phyloP scores from a whole-genome alignment of 129 eudicot genomes.

The Saussurea involucrata region DNA sequence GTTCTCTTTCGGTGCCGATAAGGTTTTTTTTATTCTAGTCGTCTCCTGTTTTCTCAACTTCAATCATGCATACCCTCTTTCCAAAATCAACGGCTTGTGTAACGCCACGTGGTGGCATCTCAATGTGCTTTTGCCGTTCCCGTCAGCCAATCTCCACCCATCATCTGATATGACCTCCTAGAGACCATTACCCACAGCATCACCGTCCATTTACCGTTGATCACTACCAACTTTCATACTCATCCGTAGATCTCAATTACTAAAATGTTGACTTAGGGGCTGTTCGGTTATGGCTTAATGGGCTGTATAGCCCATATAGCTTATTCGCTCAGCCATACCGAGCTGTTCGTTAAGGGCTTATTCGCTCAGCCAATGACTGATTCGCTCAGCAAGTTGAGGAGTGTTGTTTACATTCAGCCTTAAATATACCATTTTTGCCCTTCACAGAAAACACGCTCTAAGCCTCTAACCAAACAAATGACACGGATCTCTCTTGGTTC shows the following conservation, averaged over 20 bases:
- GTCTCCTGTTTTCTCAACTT: constrained; percentile 3
- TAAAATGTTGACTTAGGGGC: background rate
- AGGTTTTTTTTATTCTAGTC: background rate
- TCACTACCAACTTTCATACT: background rate
- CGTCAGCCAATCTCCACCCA: background rate
- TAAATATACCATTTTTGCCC: too few relatives aligned
- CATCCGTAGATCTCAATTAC: background rate
- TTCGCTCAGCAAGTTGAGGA: too few relatives aligned
- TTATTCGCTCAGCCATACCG: too few relatives aligned
- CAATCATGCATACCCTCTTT: too few relatives aligned
- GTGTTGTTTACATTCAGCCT: too few relatives aligned
- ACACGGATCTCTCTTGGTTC: too few relatives aligned
- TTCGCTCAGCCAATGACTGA: too few relatives aligned
- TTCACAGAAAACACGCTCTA: too few relatives aligned
- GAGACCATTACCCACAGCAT: background rate
- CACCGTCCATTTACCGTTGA: background rate
- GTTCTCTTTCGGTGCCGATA: constrained; percentile 3
- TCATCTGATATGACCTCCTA: background rate
- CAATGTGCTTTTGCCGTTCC: background rate
- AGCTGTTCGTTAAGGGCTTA: too few relatives aligned
- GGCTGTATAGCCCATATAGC: too few relatives aligned
- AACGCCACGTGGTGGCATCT: background rate
- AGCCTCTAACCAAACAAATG: too few relatives aligned
- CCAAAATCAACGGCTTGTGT: background rate
- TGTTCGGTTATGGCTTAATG: too few relatives aligned